Percentiles rank a stretch among this genome's conserved stretches.
These are phyloP conservation scores for Acacia melanoxylon DNA, from an alignment of 306 rosid genomes.

Conservation along the genomic window DNA sequence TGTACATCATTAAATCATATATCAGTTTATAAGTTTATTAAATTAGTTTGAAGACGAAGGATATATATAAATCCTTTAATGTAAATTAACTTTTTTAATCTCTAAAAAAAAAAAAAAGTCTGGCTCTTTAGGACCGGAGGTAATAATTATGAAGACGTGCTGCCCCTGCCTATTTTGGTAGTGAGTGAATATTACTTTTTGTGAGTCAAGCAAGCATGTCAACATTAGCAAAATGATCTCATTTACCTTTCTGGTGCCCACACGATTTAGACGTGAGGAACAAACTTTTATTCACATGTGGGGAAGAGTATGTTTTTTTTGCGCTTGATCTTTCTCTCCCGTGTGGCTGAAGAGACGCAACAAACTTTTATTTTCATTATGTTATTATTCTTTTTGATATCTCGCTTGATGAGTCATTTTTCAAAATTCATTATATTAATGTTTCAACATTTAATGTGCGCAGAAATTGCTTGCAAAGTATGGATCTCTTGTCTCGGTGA, in stretches of 20 bases:
- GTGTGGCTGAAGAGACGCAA: not conserved
- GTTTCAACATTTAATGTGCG: constrained; percentile 26
- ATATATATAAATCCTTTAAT: no score
- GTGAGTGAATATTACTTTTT: constrained; percentile 30
- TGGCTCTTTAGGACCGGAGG: no score
- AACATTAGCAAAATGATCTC: constrained; percentile 1
- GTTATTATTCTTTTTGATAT: not conserved
- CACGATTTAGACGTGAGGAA: constrained; percentile 6
- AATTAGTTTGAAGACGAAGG: no score
- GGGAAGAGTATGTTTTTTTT: not conserved
- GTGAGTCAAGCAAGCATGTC: not conserved
- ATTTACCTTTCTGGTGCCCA: constrained; percentile 22
- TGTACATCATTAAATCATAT: no score
- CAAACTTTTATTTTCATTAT: not conserved
- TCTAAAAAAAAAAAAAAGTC: accelerated
- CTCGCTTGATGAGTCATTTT: constrained; percentile 2
- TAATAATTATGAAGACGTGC: not conserved
- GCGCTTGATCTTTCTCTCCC: no score
- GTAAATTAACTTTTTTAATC: no score
- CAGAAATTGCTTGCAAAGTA: constrained; percentile 91
- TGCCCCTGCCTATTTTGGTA: not conserved
- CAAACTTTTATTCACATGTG: not conserved
- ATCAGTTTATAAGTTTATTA: no score
- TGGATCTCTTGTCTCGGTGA: constrained; percentile 83
- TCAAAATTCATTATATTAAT: not conserved